These are phyloP conservation scores for Hypoxylon sp. DNA, from an alignment of 2,329 filamentous ascomycete genomes.

Conservation along the genomic window DNA sequence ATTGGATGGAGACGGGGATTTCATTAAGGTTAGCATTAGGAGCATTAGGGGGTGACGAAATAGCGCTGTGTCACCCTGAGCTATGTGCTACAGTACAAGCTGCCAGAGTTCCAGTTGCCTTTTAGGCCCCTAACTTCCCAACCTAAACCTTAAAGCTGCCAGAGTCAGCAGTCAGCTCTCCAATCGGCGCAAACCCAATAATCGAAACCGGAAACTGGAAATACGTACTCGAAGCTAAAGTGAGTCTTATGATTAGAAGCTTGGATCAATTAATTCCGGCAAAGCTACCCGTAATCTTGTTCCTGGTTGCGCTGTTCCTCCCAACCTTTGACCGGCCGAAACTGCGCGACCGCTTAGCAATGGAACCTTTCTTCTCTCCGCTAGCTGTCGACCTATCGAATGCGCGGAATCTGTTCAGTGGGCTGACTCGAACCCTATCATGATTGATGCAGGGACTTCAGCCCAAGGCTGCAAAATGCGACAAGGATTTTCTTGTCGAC, in stretches of 20 bases:
- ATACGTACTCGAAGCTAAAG: slow-evolving; percentile 26
- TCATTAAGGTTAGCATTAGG: neutral
- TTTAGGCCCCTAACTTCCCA: slow-evolving; percentile 10
- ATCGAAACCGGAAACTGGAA: slow-evolving; percentile 8
- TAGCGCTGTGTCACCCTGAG: slow-evolving; percentile 32
- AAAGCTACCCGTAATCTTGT: slow-evolving; percentile 4
- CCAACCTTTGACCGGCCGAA: slow-evolving; percentile 19
- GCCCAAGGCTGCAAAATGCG: slow-evolving; percentile 10
- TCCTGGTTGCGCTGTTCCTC: neutral
- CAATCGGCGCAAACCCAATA: slow-evolving; percentile 26
- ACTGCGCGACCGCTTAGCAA: slow-evolving; percentile 1
- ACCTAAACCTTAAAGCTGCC: slow-evolving; percentile 22
- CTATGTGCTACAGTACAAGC: neutral
- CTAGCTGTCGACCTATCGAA: slow-evolving; percentile 29
- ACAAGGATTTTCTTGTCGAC: slow-evolving; percentile 14
- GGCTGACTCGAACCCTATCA: slow-evolving; percentile 25
- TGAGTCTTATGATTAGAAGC: slow-evolving; percentile 12
- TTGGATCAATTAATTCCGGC: slow-evolving; percentile 19
- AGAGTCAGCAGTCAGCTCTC: slow-evolving; percentile 5
- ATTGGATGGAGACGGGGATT: slow-evolving; percentile 34
- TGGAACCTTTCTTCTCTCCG: slow-evolving; percentile 16
- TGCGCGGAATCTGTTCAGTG: slow-evolving; percentile 23
- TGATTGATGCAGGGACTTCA: slow-evolving; percentile 29
- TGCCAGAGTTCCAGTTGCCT: slow-evolving; percentile 4
- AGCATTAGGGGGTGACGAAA: slow-evolving; percentile 28